Evolutionary conservation across 2,329 filamentous ascomycete species (phyloP).

Genomic region (Colletotrichum costaricense): DNA sequence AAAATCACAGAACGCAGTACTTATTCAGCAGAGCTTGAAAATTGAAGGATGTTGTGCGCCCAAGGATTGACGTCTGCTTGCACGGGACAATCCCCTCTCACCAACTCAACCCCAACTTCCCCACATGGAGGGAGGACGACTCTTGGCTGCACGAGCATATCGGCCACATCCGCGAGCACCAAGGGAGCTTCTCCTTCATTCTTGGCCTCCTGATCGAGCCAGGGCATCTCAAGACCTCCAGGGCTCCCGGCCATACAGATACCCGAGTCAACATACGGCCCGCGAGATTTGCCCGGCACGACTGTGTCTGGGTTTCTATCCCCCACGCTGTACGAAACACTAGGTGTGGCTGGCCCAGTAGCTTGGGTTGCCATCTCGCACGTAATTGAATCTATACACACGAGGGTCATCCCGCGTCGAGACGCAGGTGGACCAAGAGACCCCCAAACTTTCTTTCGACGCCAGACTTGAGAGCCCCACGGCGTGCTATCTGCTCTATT

Average conservation of each 20-base stretch:
- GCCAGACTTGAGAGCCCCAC: constrained; percentile 4
- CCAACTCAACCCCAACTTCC: background rate
- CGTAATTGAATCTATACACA: constrained; percentile 17
- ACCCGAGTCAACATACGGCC: background rate
- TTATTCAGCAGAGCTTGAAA: background rate
- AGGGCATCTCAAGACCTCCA: background rate
- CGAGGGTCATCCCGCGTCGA: constrained; percentile 31
- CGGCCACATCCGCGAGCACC: background rate
- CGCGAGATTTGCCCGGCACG: background rate
- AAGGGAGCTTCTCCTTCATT: background rate
- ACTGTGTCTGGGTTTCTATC: constrained; percentile 5
- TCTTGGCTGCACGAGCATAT: background rate
- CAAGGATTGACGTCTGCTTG: background rate
- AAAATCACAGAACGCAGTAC: background rate
- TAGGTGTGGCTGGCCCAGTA: constrained; percentile 19
- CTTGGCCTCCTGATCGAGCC: background rate
- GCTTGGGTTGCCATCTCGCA: constrained; percentile 21
- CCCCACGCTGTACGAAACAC: background rate
- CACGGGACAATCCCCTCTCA: background rate
- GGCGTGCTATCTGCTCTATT: background rate
- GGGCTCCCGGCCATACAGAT: background rate
- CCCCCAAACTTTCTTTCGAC: constrained; percentile 36
- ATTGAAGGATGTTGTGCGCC: background rate
- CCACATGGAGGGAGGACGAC: background rate
- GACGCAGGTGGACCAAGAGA: constrained; percentile 32